These are phyloP conservation scores for Penicillium taxi DNA, from an alignment of 495 filamentous ascomycete genomes.

Conservation along the genomic window DNA sequence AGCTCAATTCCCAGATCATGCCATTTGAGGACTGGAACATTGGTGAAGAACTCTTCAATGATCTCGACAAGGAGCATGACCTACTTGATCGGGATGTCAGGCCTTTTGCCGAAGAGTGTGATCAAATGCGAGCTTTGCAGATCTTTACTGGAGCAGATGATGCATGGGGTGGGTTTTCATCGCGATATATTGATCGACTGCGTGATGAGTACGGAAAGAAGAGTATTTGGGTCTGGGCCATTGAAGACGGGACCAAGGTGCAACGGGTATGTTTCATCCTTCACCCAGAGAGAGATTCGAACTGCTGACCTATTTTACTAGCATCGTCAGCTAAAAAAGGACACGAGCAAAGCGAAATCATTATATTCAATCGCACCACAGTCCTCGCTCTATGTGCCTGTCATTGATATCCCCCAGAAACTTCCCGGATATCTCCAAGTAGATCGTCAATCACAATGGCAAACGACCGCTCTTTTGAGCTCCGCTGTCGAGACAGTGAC, in stretches of 20 bases:
- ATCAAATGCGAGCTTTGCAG: slow-evolving; percentile 83
- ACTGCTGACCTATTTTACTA: slow-evolving; percentile 1
- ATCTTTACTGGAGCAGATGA: slow-evolving; percentile 72
- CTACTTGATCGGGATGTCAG: slow-evolving; percentile 82
- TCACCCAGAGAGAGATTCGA: neutral
- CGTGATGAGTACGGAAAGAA: slow-evolving; percentile 88
- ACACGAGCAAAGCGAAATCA: slow-evolving; percentile 63
- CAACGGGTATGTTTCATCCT: slow-evolving; percentile 46
- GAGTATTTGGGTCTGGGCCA: slow-evolving; percentile 76
- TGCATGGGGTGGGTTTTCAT: slow-evolving; percentile 87
- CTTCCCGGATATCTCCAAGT: slow-evolving; percentile 56
- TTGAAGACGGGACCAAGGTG: slow-evolving; percentile 55
- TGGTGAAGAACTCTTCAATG: slow-evolving; percentile 76
- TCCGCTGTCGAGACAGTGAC: slow-evolving; percentile 73
- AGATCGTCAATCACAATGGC: slow-evolving; percentile 66
- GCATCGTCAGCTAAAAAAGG: slow-evolving; percentile 43
- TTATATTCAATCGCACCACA: slow-evolving; percentile 58
- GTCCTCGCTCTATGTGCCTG: slow-evolving; percentile 71
- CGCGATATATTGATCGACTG: slow-evolving; percentile 69
- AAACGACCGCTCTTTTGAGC: slow-evolving; percentile 68
- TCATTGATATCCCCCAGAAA: slow-evolving; percentile 51
- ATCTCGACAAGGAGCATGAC: slow-evolving; percentile 77
- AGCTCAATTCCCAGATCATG: slow-evolving; percentile 64
- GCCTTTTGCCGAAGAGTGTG: slow-evolving; percentile 84
- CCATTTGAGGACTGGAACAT: slow-evolving; percentile 76